Evolutionary conservation across 441 rosid species (phyloP), one percentile per base, ranked within the genome.

Genomic region (Breynia disticha): DNA sequence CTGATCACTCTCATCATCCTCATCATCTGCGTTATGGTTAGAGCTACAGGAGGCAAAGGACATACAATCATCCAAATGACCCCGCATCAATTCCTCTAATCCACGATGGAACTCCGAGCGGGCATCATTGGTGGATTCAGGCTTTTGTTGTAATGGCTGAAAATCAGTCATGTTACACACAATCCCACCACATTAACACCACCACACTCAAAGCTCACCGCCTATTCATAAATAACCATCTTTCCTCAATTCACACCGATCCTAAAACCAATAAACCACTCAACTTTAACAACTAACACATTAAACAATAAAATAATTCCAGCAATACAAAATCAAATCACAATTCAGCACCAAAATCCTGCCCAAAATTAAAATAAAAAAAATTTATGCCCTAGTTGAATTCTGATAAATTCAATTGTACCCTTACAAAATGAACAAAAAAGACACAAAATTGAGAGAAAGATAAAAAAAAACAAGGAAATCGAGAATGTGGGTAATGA

Each of bases 61-160:
- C 85, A 87, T 76, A 66, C 93, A 84, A 58, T 82, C 87, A 72
- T 87, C 90, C 73, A 84, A 74, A 37, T 74, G 89, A 14, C 93
- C 93, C n/a, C 87, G 83, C 95, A 84, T 82, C 62, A 82, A 67
- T 50, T 82, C 95, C 72, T 84, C 90, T 71, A 82, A 69, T 46
- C 83, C 89, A 17, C 77, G 55, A 67, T 87, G 87, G 13, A 78
- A 87, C 21, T 84, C 93, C 19, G 63, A 61, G 39, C 72, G 72
- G 16, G 66, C 75, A 63, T 70, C 80, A 57, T 67, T 63, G 0
- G 81, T 43, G 38, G 89, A 75, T 65, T 84, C 93, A 0, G 91
- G 73, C 44, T 87, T 84, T 66, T 81, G 93, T 64, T 82, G 95
- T 37, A 77, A 61, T 24, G 77, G 71, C 64, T 79, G 78, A 69